These are phyloP conservation scores for Anacardium occidentale DNA, from an alignment of 345 rosid genomes.

Conservation along the genomic window DNA sequence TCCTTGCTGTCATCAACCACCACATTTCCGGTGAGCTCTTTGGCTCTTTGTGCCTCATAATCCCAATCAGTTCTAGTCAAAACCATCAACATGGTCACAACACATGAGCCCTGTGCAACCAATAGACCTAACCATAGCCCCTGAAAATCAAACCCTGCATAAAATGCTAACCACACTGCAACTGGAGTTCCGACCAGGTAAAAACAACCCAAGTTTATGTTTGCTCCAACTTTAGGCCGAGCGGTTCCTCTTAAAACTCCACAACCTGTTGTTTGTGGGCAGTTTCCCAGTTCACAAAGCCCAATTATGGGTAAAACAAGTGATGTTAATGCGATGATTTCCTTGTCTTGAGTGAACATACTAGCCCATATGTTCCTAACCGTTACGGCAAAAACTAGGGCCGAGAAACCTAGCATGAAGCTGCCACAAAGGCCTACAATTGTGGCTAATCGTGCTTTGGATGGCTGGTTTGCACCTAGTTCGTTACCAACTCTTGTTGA, in stretches of 20 bases:
- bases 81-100: slow-evolving; percentile 58
- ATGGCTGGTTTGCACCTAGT: slow-evolving; percentile 61
- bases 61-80: slow-evolving; percentile 60
- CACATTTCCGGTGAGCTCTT: slow-evolving; percentile 41
- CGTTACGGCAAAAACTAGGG: slow-evolving; percentile 39
- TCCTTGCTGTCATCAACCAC: slow-evolving; percentile 31
- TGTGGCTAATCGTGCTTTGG: slow-evolving; percentile 54
- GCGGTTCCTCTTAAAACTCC: slow-evolving; percentile 80
- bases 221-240: slow-evolving; percentile 68
- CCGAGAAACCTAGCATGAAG: slow-evolving; percentile 56
- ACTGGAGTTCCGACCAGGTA: slow-evolving; percentile 70
- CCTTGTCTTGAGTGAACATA: slow-evolving; percentile 62
- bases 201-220: slow-evolving; percentile 67
- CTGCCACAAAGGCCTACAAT: slow-evolving; percentile 49
- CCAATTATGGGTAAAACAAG: slow-evolving; percentile 65
- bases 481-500: slow-evolving; percentile 78
- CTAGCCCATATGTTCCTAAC: slow-evolving; percentile 63
- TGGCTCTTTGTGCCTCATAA: slow-evolving; percentile 49
- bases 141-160: slow-evolving; percentile 47
- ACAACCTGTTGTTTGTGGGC: slow-evolving; percentile 78
- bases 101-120: slow-evolving; percentile 69
- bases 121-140: slow-evolving; percentile 74
- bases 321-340: slow-evolving; percentile 52
- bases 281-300: slow-evolving; percentile 73
- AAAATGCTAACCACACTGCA: slow-evolving; percentile 53